These are phyloP conservation scores for Striga asiatica DNA, from an alignment of 257 asterid genomes.

Conservation along the genomic window DNA sequence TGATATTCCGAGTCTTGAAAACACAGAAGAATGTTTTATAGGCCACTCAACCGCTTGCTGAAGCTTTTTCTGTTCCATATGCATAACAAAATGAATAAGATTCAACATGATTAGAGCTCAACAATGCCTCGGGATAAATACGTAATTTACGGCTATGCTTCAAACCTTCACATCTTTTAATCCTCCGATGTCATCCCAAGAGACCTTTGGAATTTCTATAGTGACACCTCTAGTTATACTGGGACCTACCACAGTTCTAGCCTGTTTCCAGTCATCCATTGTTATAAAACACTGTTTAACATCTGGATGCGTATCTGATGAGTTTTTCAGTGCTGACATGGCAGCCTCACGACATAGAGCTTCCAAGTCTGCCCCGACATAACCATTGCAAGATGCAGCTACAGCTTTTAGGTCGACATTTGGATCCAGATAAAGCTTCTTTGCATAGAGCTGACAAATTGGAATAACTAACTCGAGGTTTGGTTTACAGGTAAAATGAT, in stretches of 20 bases:
- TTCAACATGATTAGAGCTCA: constrained; percentile 11
- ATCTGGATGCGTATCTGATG: constrained; percentile 23
- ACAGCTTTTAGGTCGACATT: constrained; percentile 44
- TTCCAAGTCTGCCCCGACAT: constrained; percentile 94
- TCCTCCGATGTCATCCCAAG: constrained; percentile 98
- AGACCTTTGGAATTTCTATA: constrained; percentile 73
- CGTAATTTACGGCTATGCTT: constrained; percentile 1
- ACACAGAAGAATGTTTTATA: constrained; percentile 58
- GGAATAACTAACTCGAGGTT: background rate
- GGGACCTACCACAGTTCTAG: constrained; percentile 79
- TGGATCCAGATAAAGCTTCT: constrained; percentile 60
- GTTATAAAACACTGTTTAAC: constrained; percentile 22
- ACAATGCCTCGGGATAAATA: constrained; percentile 1
- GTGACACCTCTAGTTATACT: constrained; percentile 93
- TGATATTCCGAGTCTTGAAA: constrained; percentile 64
- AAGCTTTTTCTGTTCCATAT: constrained; percentile 74
- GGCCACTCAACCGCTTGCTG: constrained; percentile 99
- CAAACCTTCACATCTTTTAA: constrained; percentile 73
- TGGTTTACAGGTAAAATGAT: background rate
- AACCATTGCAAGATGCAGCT: constrained; percentile 91
- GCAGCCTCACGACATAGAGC: constrained; percentile 91
- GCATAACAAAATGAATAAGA: no score
- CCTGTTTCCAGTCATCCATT: constrained; percentile 65
- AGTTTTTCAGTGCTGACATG: constrained; percentile 43
- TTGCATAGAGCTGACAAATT: constrained; percentile 57